Evolutionary conservation across 2,329 filamentous ascomycete genomes (phyloP), one percentile per base, ranked within the genome.

Genomic region (Juglanconis oblonga): DNA sequence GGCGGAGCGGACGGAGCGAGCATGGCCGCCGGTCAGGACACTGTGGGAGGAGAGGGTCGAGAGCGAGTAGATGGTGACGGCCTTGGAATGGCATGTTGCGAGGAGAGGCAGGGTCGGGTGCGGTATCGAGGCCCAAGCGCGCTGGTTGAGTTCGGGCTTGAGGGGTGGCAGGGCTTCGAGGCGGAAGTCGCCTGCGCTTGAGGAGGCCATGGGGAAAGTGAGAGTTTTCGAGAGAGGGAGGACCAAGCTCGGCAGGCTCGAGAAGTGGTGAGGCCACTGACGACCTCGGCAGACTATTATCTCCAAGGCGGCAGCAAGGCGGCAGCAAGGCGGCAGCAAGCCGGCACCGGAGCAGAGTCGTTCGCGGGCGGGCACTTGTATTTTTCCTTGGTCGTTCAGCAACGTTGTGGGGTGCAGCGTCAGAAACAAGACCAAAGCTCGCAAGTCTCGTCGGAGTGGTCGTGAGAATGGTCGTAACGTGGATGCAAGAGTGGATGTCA

Each of bases 51-150:
- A 87, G 71, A 96, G 91, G 58, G 89, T 90, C 40, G 85, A 85
- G 53, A 98, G 86, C 53, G 91, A 96, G 81, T 96, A 97, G 69
- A 99, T 83, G 63, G 92, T 93, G 59, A 95, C 91, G 42, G 88
- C 88, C 71, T 95, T 96, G 61, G 90, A 87, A 76, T 93, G 92
- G 63, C 92, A 88, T 17, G 94, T 97, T 59, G 94, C 95, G 68
- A 97, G 81, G 62, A 98, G 84, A 3, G 95, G 94, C 24, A 95
- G 87, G 33, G 87, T 89, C 2, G 94, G 92, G 71, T 99, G 95
- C 1, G 93, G 91, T 60, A 87, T 79, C 24, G 91, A 91, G 64
- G 87, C 86, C 95, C 95, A 99, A 68, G 92, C 88, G 67, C 95
- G 91, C 66, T 87, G 81, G 69, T 82, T 81, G 50, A 88, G 79